Base-by-base conservation (phyloP, 176 grass and related monocot genomes). In the Ananas comosus region DNA sequence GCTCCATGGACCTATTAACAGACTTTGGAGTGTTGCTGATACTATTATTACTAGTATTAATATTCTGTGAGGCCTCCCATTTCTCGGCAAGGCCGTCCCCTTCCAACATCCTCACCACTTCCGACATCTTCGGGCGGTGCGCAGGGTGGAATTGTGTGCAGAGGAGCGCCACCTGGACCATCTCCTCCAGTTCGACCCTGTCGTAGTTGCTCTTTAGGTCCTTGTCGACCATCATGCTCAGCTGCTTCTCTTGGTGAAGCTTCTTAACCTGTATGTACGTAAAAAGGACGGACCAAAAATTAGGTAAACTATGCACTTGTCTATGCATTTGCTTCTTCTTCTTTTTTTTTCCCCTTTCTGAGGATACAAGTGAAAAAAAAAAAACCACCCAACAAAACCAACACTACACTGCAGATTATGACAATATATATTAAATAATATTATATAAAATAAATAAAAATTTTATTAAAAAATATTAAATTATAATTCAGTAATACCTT, bases 111-210 rank as follows among this genome's bases (percentile, higher is more conserved):
- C 76, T 56, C 7, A 87, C 74, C 65, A 92, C 74, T 69, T 96
- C 73, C 50, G 76, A 85, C 88, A 96, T 96, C 48, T 53, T 83
- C 13, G 88, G 92, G 2, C 86, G 88, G 21, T 96, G 70, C 1
- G 54, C 13, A 12, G 88, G 86, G 53, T 19, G 70, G 59, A 70
- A 79, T 76, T 85, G 87, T 4, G 88, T 89, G 81, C 92, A 96
- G 27, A 96, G 81, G 64, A 96, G 70, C 18, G 86, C 92, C 48
- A 96, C 76, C 71, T 85, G 81, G 65, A 92, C 79, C 86, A 96
- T 85, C 51, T 87, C 74, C 50, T 87, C 79, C 51, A 87, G 57
- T 72, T 92, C 88, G 2, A 77, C 70, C 16, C 10, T 66, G 19
- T 83, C 48, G 6, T 92, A 89, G n/a, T 72, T 56, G 13, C 56